Base-by-base conservation (phyloP, 768 basidiomycete genomes). In the Lactarius akahatsu region DNA sequence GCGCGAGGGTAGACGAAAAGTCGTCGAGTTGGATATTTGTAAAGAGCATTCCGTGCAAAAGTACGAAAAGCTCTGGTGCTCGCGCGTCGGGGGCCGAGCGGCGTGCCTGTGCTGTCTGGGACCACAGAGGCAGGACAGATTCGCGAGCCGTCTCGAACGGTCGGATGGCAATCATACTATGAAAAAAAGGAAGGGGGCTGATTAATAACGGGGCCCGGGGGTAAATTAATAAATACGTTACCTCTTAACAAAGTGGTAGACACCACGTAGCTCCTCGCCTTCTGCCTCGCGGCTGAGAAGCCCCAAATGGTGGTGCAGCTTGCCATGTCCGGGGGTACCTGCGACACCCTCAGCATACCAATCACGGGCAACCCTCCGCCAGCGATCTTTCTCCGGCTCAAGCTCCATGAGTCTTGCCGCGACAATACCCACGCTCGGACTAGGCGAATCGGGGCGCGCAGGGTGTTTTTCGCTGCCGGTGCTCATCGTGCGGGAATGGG, bases 191-290 rank as follows among this genome's bases (percentile, higher is more conserved):
- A 6, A 36, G 54, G 15, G 38, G n/a, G 54, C 40, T 32, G 47
- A 54, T 23, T 20, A 15, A 32, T 36, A 73, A 28, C 50, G 50
- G 23, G 50, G 13, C 2, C 23, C 60, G 8, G 58, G 36, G 36
- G n/a, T 6, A 64, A 28, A 7, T 13, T 58, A 41, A 41, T 23
- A 50, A 62, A 70, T 26, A 4, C 75, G 86, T 52, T 32, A 95
- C 96, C 96, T 96, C 78, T 97, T 97, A 9, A 88, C 85, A 70
- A 96, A 98, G 74, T 99, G 97, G 74, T 99, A 98, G 5, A 97
- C 83, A 0, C 88, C 89, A 11, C 91, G 81, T 20, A 94, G 75
- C 69, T 96, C 95, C 70, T 97, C 90, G 2, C 83, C 84, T 68
- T 90, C 89, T 26, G 85, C 86, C 74, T 96, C 94, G 30, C 92